Conservation (phyloP, 352 stramenopile species). For the Peronospora farinosa region DNA sequence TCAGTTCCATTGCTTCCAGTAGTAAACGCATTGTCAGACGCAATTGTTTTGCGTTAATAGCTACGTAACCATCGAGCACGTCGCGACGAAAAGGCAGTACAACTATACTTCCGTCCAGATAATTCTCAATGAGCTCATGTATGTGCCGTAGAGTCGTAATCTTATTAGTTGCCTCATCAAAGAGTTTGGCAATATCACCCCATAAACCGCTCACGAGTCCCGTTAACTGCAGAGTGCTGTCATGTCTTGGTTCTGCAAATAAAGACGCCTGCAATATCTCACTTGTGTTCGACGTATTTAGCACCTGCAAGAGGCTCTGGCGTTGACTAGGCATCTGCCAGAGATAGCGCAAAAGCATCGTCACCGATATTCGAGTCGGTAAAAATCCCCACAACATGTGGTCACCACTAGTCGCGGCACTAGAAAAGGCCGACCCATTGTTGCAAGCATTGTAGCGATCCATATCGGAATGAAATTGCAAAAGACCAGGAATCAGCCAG, state of each 20-base stretch:
- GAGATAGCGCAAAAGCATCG: constrained; percentile 53
- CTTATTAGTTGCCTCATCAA: constrained; percentile 62
- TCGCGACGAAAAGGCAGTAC: constrained; percentile 46
- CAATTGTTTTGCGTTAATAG: constrained; percentile 66
- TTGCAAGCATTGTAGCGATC: constrained; percentile 65
- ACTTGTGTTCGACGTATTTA: constrained; percentile 17
- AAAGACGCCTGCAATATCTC: constrained; percentile 4
- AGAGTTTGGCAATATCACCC: constrained; percentile 63
- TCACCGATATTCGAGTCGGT: constrained; percentile 50
- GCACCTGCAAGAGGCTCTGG: constrained; percentile 25
- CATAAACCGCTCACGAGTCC: constrained; percentile 57
- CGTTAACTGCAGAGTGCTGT: constrained; percentile 38
- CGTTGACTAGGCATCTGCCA: constrained; percentile 55
- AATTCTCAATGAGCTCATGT: constrained; percentile 49
- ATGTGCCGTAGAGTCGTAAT: constrained; percentile 57
- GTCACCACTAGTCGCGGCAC: constrained; percentile 51
- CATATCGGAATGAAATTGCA: constrained; percentile 72
- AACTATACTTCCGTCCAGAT: constrained; percentile 27
- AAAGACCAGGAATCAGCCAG: constrained; percentile 35
- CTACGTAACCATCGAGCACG: constrained; percentile 58
- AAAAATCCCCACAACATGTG: constrained; percentile 71
- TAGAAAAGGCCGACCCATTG: constrained; percentile 60
- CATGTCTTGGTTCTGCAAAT: constrained; percentile 9
- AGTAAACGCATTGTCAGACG: constrained; percentile 55
- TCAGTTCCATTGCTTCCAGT: constrained; percentile 54